Evolutionary conservation across 192 early-diverging fungal species (phyloP).

Genomic region (Mortierella hygrophila): DNA sequence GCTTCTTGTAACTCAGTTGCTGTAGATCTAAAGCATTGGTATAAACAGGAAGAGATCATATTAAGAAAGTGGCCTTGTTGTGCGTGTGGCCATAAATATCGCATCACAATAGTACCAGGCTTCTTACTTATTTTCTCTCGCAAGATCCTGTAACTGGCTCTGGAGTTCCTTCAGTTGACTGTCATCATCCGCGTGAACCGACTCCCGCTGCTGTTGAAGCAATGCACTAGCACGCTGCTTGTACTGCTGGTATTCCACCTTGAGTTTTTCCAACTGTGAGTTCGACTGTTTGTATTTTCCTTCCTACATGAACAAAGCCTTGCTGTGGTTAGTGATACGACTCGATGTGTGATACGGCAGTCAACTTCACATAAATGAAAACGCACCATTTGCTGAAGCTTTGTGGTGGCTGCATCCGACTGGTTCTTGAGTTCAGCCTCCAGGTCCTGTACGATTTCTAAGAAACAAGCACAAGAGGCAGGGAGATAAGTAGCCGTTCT

Average conservation of each 20-base stretch:
- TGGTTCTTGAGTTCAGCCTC: slow-evolving; percentile 55
- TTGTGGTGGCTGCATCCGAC: slow-evolving; percentile 41
- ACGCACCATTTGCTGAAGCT: slow-evolving; percentile 60
- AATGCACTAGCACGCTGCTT: slow-evolving; percentile 65
- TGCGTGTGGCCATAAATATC: not conserved
- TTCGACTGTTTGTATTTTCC: slow-evolving; percentile 60
- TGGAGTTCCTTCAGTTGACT: slow-evolving; percentile 36
- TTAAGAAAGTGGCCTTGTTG: not conserved
- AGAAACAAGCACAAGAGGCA: not conserved
- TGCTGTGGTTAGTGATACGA: not conserved
- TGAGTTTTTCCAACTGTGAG: slow-evolving; percentile 58
- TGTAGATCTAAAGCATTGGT: slow-evolving; percentile 15
- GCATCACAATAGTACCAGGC: not conserved
- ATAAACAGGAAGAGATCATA: not conserved
- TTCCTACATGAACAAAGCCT: slow-evolving; percentile 46
- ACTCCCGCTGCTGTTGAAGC: slow-evolving; percentile 57
- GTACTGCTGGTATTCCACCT: slow-evolving; percentile 68
- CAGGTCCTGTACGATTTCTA: slow-evolving; percentile 54
- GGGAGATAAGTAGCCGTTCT: not conserved
- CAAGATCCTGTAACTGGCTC: slow-evolving; percentile 34
- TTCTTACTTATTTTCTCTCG: slow-evolving; percentile 44
- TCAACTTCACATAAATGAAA: too few relatives aligned
- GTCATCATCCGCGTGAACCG: slow-evolving; percentile 34
- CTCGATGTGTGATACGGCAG: not conserved
- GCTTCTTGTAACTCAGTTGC: slow-evolving; percentile 34